Base-by-base conservation (phyloP, 805 yeast species). In the Myxozyma geophila region DNA sequence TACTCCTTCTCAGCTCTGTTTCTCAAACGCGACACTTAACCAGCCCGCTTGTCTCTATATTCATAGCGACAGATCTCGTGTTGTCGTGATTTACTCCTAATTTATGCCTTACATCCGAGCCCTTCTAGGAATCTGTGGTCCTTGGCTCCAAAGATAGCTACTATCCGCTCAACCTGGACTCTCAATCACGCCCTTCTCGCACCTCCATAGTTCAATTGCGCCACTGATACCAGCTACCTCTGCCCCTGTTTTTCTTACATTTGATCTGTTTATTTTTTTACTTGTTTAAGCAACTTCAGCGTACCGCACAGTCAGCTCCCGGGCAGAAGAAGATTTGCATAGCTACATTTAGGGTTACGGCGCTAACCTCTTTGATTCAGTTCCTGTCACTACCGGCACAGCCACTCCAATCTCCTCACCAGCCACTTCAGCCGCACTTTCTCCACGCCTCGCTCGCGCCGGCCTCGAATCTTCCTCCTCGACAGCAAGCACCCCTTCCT, bases 391-490 rank as follows among this genome's bases (percentile, higher is more conserved):
- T 8, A 28, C 51, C 5, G 33, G 28, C 23, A 23, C 44, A 17
- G 56, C 50, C 51, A 23, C 54, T 3, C 9, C 56, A 5, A 21
- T 43, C 13, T 39, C 47, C 21, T 40, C 51, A 7, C 60, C 55
- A 36, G 60, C 43, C 51, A 23, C 44, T 9, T 17, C 61, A 28
- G 61, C 51, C 56, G 43, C 52, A 50, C 61, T 36, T 33, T 44
- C 54, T 12, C 49, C 57, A 7, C 57, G 47, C 36, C 48, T 43
- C 48, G 28, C 58, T 5, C 41, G 36, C 35, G 52, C n/a, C 52
- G 52, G 51, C 17, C 52, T 43, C 50, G 55, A 51, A 33, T n/a
- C 12, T 4, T 4, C 55, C 33, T 1, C 60, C n/a, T 47, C 60
- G 35, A 37, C 49, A 19, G 19, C 40, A n/a, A 35, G 53, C 19